These are phyloP conservation scores for Trichoderma sp. DNA, from an alignment of 2,329 filamentous ascomycete species.

Conservation along the genomic window DNA sequence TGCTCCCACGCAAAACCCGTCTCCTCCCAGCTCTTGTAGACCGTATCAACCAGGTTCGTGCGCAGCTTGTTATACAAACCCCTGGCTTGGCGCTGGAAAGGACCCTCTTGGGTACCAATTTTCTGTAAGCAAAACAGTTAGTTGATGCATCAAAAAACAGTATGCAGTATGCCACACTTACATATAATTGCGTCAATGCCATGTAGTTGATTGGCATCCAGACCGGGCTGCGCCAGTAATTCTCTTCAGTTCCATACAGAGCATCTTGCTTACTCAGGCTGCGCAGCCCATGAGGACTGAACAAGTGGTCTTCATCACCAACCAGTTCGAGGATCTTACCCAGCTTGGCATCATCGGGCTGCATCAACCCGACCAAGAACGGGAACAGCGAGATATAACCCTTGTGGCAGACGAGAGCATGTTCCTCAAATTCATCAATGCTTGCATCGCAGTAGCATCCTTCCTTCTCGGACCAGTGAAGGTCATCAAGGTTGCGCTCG, in stretches of 20 bases:
- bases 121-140: conserved; percentile 49
- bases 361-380: conserved; percentile 80
- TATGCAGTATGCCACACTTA: conserved; percentile 49
- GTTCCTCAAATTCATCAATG: conserved; percentile 93
- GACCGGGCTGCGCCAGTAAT: conserved; percentile 94
- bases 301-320: conserved; percentile 80
- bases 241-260: conserved; percentile 87
- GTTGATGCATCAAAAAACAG: neutral
- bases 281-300: conserved; percentile 83
- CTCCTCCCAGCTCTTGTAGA: conserved; percentile 83
- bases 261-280: conserved; percentile 82
- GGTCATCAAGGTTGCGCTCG: conserved; percentile 80
- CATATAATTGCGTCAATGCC: conserved; percentile 73
- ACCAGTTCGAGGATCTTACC: conserved; percentile 76
- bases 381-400: conserved; percentile 94
- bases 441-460: conserved; percentile 93
- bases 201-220: conserved; percentile 98
- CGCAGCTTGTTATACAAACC: conserved; percentile 76
- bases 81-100: conserved; percentile 67
- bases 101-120: conserved; percentile 65
- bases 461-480: conserved; percentile 84
- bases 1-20: conserved; percentile 99
- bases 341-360: conserved; percentile 71
- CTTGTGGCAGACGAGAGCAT: conserved; percentile 87
- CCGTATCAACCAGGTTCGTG: conserved; percentile 82